These are phyloP conservation scores for Nicotiana knightiana DNA, from an alignment of 257 asterid genomes.

Conservation along the genomic window DNA sequence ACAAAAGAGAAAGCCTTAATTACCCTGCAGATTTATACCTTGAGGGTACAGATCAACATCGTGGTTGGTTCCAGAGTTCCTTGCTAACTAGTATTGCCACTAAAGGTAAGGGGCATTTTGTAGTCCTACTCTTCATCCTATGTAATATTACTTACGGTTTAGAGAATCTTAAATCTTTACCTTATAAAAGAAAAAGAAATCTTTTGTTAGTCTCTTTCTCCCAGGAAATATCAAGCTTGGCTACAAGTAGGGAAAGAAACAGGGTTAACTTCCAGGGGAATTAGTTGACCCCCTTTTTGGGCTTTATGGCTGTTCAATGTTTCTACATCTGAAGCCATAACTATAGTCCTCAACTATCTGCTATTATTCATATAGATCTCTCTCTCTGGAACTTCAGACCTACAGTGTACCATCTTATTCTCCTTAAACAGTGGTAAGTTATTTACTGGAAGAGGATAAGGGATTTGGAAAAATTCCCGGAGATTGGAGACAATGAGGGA, in stretches of 20 bases:
- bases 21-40: conserved; percentile 97
- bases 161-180: not conserved
- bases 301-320: not conserved
- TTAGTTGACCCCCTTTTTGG: not conserved
- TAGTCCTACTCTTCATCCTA: not conserved
- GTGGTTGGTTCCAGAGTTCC: conserved; percentile 99
- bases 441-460: not conserved
- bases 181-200: too few relatives aligned
- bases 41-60: conserved; percentile 99
- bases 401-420: not conserved
- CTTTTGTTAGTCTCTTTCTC: not conserved
- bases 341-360: not conserved
- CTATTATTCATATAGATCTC: not conserved
- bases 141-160: not conserved
- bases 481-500: not conserved
- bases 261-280: not conserved
- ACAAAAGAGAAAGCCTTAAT: conserved; percentile 60
- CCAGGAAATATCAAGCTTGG: not conserved
- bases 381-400: not conserved
- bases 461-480: not conserved
- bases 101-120: conserved; percentile 46
- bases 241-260: not conserved
- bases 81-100: conserved; percentile 87
- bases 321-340: not conserved
- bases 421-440: not conserved